Evolutionary conservation across 495 filamentous ascomycete genomes (phyloP).

Genomic region (Annulohypoxylon nitens): DNA sequence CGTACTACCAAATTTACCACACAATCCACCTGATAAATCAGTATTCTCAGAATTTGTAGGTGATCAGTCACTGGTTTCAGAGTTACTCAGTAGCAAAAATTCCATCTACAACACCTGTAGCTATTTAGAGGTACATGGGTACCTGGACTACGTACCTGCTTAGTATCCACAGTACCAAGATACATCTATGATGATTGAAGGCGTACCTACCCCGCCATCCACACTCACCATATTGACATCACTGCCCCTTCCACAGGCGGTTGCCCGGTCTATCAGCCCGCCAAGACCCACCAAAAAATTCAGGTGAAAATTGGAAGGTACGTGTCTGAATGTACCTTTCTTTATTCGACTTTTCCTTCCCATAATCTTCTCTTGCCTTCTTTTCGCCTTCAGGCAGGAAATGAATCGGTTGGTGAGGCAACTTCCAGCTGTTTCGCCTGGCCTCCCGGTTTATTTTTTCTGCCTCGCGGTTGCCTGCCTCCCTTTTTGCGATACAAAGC

Average conservation of each 20-base stretch:
- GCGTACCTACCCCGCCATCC: slow-evolving; percentile 42
- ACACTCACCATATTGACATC: slow-evolving; percentile 32
- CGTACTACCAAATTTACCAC: background rate
- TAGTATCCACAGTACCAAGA: slow-evolving; percentile 7
- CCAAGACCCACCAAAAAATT: slow-evolving; percentile 32
- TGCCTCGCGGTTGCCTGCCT: slow-evolving; percentile 11
- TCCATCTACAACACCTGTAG: background rate
- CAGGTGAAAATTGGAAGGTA: slow-evolving; percentile 5
- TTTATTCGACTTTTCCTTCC: slow-evolving; percentile 19
- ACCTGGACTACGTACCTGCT: background rate
- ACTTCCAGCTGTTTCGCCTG: slow-evolving; percentile 10
- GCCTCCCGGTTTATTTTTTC: background rate
- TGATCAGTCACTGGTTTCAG: background rate
- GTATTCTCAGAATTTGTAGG: background rate
- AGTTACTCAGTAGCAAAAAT: background rate
- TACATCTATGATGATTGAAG: slow-evolving; percentile 1
- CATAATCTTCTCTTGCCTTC: slow-evolving; percentile 12
- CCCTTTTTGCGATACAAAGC: slow-evolving; percentile 5
- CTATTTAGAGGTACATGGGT: background rate
- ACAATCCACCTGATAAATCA: background rate
- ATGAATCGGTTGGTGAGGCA: slow-evolving; percentile 35
- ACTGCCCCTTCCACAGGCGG: slow-evolving; percentile 21
- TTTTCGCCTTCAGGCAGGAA: slow-evolving; percentile 7
- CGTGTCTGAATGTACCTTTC: slow-evolving; percentile 21
- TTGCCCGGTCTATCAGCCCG: slow-evolving; percentile 27